Evolutionary conservation across 2,329 filamentous ascomycete species (phyloP).

Genomic region (Ophiocordyceps camponoti-saundersi): DNA sequence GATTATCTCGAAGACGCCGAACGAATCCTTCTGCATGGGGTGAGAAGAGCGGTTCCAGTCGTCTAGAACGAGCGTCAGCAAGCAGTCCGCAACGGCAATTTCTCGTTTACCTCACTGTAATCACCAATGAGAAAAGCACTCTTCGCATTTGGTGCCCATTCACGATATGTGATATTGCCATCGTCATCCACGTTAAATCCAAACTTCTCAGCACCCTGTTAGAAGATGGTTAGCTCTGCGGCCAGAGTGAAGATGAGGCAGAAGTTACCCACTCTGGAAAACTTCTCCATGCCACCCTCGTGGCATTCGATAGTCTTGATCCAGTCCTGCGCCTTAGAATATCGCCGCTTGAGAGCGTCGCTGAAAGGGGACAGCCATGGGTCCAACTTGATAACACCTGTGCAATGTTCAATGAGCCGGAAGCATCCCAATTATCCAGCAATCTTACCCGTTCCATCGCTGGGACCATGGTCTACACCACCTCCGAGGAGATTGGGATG

Average conservation of each 20-base stretch:
- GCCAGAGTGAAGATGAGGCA: slow-evolving; percentile 1
- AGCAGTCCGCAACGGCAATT: neutral
- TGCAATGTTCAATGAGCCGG: slow-evolving; percentile 1
- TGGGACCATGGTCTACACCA: slow-evolving; percentile 34
- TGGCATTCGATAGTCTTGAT: slow-evolving; percentile 65
- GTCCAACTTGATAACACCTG: slow-evolving; percentile 76
- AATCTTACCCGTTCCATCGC: slow-evolving; percentile 53
- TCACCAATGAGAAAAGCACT: slow-evolving; percentile 81
- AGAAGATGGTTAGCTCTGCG: neutral
- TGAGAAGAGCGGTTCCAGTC: slow-evolving; percentile 72
- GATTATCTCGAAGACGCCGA: slow-evolving; percentile 72
- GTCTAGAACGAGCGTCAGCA: slow-evolving; percentile 35
- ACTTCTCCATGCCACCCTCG: slow-evolving; percentile 84
- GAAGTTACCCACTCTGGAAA: slow-evolving; percentile 57
- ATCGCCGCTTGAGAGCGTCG: slow-evolving; percentile 60
- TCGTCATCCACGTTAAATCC: slow-evolving; percentile 70
- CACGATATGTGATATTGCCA: slow-evolving; percentile 76
- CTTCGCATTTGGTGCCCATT: slow-evolving; percentile 88
- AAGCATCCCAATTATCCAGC: neutral
- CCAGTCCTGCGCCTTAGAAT: slow-evolving; percentile 68
- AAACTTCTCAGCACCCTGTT: slow-evolving; percentile 67
- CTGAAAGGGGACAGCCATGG: slow-evolving; percentile 80
- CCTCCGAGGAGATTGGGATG: slow-evolving; percentile 10
- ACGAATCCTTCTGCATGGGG: slow-evolving; percentile 73
- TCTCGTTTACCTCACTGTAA: slow-evolving; percentile 51